phyloP scores from a whole-genome alignment of 768 basidiomycete genomes.

The Russula sp. region DNA sequence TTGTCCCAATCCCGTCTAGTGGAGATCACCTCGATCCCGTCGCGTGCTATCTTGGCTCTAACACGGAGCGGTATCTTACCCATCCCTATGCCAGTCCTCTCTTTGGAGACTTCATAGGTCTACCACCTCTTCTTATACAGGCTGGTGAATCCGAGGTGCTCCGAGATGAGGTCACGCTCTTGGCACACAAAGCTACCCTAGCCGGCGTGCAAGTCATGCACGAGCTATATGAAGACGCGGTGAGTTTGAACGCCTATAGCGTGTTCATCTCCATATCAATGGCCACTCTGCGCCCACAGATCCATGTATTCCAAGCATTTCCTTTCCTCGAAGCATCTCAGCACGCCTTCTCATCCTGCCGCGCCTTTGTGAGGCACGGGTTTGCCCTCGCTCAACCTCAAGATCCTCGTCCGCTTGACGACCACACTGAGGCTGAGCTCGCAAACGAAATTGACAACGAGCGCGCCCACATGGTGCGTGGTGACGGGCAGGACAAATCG shows the following conservation, averaged over 20 bases:
- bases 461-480: constrained; percentile 58
- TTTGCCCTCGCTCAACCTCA: constrained; percentile 48
- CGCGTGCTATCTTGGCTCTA: constrained; percentile 83
- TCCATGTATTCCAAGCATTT: constrained; percentile 88
- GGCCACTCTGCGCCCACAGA: constrained; percentile 33
- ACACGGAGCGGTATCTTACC: constrained; percentile 74
- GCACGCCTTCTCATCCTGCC: constrained; percentile 64
- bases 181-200: constrained; percentile 88
- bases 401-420: constrained; percentile 46
- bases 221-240: constrained; percentile 87
- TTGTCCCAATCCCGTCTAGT: constrained; percentile 61
- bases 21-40: constrained; percentile 91
- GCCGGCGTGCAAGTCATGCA: constrained; percentile 82
- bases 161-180: constrained; percentile 84
- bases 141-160: constrained; percentile 92
- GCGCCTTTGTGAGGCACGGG: constrained; percentile 54
- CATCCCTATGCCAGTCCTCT: constrained; percentile 95
- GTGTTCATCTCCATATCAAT: background rate
- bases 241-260: constrained; percentile 32
- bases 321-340: constrained; percentile 64
- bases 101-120: constrained; percentile 79
- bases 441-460: constrained; percentile 67
- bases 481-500: constrained; percentile 58
- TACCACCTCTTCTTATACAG: constrained; percentile 89
- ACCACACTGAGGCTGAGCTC: constrained; percentile 49